These are phyloP conservation scores for Diaporthe ilicicola DNA, from an alignment of 2,329 filamentous ascomycete species.

Conservation along the genomic window DNA sequence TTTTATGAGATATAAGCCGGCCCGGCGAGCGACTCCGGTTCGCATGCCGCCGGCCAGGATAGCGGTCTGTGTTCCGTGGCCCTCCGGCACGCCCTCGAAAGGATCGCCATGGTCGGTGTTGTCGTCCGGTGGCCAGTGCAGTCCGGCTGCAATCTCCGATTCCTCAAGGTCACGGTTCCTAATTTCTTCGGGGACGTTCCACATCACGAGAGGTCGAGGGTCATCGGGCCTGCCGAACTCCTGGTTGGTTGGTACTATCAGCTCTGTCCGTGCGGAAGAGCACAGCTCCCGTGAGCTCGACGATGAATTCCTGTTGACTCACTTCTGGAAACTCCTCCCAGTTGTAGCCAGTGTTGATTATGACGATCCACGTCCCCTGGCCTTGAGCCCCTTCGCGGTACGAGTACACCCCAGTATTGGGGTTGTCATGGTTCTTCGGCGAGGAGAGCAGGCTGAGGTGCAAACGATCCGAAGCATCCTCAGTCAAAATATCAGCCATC, in stretches of 20 bases:
- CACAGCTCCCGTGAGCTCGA: too few relatives aligned
- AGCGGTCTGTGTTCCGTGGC: slow-evolving; percentile 23
- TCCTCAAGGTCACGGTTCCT: slow-evolving; percentile 1
- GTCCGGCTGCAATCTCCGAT: not conserved
- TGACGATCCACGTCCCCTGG: slow-evolving; percentile 9
- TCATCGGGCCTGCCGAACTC: slow-evolving; percentile 12
- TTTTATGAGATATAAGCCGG: slow-evolving; percentile 27
- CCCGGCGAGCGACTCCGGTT: slow-evolving; percentile 2
- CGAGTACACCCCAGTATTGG: slow-evolving; percentile 6
- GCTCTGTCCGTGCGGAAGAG: not conserved
- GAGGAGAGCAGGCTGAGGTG: slow-evolving; percentile 22
- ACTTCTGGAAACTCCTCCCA: slow-evolving; percentile 22
- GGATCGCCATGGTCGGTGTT: slow-evolving; percentile 11
- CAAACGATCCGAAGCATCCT: slow-evolving; percentile 11
- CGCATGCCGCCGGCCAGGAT: slow-evolving; percentile 2
- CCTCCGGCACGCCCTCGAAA: slow-evolving; percentile 17
- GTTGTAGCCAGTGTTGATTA: slow-evolving; percentile 26
- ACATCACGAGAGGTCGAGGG: not conserved
- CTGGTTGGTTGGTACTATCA: not conserved
- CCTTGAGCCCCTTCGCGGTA: not conserved
- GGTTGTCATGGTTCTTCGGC: not conserved
- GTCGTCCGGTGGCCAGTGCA: slow-evolving; percentile 10
- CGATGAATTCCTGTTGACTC: not conserved
- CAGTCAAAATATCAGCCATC: slow-evolving; percentile 3
- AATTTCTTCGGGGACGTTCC: slow-evolving; percentile 1